Percentiles rank a stretch among this genome's conserved stretches.
phyloP scores from a whole-genome alignment of 148 eudicot species.

The Camellia lanceoleosa region DNA sequence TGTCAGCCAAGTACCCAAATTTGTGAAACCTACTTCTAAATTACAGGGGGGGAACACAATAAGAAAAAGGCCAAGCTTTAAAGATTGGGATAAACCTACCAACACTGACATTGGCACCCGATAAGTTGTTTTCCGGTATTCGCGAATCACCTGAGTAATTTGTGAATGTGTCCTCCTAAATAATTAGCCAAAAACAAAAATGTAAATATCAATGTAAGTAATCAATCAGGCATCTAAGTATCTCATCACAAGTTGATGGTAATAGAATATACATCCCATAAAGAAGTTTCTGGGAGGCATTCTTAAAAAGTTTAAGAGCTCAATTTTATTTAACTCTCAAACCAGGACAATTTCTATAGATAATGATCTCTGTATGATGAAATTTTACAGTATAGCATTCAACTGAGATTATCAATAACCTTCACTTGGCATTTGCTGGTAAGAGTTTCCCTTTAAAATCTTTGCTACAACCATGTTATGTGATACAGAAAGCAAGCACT shows the following conservation, averaged over 20 bases:
- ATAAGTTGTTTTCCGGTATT: slow-evolving; percentile 80
- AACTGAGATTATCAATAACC: background rate
- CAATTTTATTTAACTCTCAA: slow-evolving; percentile 1
- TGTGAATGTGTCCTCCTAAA: slow-evolving; percentile 94
- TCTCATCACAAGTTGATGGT: background rate
- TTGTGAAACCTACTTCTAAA: background rate
- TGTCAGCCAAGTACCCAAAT: background rate
- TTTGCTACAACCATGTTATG: background rate
- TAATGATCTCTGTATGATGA: background rate
- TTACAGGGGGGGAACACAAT: background rate
- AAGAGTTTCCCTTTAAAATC: background rate
- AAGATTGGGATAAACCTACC: slow-evolving; percentile 42
- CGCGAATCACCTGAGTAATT: slow-evolving; percentile 84
- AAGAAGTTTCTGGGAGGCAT: background rate
- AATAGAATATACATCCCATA: background rate
- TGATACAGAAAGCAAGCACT: background rate
- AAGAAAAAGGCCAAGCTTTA: background rate
- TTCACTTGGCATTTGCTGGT: background rate
- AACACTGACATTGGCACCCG: slow-evolving; percentile 93
- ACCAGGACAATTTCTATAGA: background rate
- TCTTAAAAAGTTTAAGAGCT: background rate
- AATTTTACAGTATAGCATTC: background rate
- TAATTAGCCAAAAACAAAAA: slow-evolving; percentile 12
- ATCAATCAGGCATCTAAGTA: background rate
- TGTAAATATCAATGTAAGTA: slow-evolving; percentile 7